Conservation (phyloP, 108 stramenopile species). For the Cyclostephanos invisitatus region DNA sequence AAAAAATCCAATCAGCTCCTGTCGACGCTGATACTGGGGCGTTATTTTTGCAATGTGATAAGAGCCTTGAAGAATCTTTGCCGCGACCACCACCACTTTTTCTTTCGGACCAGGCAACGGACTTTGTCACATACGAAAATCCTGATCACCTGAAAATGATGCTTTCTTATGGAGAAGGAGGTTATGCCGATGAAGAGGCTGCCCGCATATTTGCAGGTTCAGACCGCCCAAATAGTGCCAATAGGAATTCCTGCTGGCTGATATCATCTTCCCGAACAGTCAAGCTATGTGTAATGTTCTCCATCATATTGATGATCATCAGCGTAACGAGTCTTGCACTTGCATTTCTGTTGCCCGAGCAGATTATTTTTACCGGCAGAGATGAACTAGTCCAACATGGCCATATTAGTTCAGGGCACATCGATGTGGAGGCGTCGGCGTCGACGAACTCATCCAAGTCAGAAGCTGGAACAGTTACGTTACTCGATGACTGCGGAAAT, state of each 20-base stretch:
- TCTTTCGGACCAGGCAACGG: constrained; percentile 6
- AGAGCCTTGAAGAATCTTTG: constrained; percentile 10
- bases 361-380: not conserved
- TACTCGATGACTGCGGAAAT: constrained; percentile 2
- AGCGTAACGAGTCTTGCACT: constrained; percentile 15
- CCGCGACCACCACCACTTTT: constrained; percentile 18
- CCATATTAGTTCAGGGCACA: not conserved
- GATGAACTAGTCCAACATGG: constrained; percentile 1
- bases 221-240: not conserved
- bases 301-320: constrained; percentile 10
- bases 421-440: not conserved
- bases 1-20: constrained; percentile 2
- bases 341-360: constrained; percentile 14
- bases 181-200: constrained; percentile 25
- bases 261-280: constrained; percentile 25
- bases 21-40: constrained; percentile 9
- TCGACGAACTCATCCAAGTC: constrained; percentile 2
- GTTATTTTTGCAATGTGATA: not conserved
- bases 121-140: constrained; percentile 17
- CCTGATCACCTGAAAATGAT: constrained; percentile 12
- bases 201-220: not conserved
- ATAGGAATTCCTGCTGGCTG: constrained; percentile 16
- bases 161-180: constrained; percentile 26
- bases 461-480: not conserved
- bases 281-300: constrained; percentile 14